Conservation (phyloP, 2,329 filamentous ascomycete species). For the Diplodia intermedia region DNA sequence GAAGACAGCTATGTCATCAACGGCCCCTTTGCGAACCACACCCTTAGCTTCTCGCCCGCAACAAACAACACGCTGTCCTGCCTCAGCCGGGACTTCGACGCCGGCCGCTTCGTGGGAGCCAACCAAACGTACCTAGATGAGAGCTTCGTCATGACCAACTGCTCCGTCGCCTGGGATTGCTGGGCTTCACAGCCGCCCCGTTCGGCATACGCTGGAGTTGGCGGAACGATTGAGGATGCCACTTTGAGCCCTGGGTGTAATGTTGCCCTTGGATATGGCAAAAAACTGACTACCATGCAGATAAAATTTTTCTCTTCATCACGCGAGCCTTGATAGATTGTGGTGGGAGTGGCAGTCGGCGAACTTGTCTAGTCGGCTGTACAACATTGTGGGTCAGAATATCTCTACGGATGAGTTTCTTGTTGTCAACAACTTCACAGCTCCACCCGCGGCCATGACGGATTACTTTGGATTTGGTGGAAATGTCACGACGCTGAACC, state of each 20-base stretch:
- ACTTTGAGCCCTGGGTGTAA: neutral
- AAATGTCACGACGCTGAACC: neutral
- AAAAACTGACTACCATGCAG: too few species aligned
- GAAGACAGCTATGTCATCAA: neutral
- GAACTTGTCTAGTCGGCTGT: neutral
- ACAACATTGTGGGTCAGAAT: neutral
- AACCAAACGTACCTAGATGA: neutral
- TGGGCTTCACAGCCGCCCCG: neutral
- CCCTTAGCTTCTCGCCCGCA: neutral
- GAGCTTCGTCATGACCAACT: neutral
- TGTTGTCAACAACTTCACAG: neutral
- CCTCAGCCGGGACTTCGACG: neutral
- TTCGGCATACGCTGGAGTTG: neutral
- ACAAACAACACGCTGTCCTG: neutral
- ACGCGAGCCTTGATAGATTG: neutral
- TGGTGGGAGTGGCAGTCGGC: slow-evolving; percentile 1
- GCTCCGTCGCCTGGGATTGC: neutral
- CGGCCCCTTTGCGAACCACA: neutral
- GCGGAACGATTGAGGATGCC: neutral
- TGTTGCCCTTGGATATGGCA: too few species aligned
- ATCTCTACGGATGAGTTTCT: neutral
- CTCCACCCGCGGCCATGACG: neutral
- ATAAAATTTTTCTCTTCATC: neutral
- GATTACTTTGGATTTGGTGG: neutral
- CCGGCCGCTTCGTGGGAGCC: neutral